Percentiles rank a stretch among this genome's conserved stretches.
Conservation (phyloP, 73 alveolate species). For the Paramecium biaurelia region DNA sequence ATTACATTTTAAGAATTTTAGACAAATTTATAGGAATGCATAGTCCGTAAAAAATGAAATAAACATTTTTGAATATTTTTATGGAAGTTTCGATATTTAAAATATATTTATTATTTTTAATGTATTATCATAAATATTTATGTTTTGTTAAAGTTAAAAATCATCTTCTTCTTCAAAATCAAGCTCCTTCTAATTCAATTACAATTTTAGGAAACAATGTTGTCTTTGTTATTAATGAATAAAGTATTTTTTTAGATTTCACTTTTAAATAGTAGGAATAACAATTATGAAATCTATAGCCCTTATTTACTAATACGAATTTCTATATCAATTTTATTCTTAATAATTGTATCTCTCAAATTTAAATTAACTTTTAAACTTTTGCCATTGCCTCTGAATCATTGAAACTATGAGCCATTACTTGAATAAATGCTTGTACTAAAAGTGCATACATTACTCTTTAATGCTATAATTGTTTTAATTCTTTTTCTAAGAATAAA, state of each 20-base stretch:
- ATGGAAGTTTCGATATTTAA: background rate
- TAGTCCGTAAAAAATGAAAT: background rate
- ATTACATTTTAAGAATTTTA: constrained; percentile 41
- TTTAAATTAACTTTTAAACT: background rate
- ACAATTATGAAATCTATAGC: background rate
- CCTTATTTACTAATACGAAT: background rate
- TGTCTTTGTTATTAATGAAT: background rate
- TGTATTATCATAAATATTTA: background rate
- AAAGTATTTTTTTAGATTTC: constrained; percentile 10
- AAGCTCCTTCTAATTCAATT: background rate
- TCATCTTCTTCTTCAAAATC: constrained; percentile 17
- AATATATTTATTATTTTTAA: background rate
- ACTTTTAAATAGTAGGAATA: background rate
- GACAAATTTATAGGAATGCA: background rate
- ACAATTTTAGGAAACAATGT: background rate
- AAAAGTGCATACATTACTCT: constrained; percentile 38
- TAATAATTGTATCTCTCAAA: background rate
- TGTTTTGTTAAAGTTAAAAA: too few species aligned
- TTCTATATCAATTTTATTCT: background rate
- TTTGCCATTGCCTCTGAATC: background rate
- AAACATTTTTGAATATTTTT: background rate
- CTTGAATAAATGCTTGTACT: background rate
- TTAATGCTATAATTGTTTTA: background rate
- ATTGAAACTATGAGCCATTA: background rate
- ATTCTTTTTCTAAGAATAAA: background rate